These are phyloP conservation scores for Coleophoma cylindrospora DNA, from an alignment of 2,329 filamentous ascomycete genomes.

Conservation along the genomic window DNA sequence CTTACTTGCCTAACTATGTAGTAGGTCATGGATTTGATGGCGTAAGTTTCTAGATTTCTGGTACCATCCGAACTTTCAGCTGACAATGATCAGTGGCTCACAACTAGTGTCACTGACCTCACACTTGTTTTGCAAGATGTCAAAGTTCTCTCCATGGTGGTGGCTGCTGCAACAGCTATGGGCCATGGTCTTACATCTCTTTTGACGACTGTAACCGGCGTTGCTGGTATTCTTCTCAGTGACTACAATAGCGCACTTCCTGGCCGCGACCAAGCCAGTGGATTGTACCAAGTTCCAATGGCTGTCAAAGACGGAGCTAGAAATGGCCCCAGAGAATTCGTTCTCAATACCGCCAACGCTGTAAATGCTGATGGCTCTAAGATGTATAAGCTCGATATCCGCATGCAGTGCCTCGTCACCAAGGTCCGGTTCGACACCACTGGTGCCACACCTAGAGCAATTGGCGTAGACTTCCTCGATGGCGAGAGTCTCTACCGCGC, in stretches of 20 bases:
- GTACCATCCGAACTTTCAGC: not conserved
- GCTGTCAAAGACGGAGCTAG: not conserved
- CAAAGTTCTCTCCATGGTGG: not conserved
- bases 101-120: not conserved
- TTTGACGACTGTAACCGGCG: not conserved
- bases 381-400: conserved; percentile 16
- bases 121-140: not conserved
- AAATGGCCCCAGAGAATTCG: not conserved
- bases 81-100: conserved; percentile 14
- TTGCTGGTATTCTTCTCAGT: not conserved
- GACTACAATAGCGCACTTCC: not conserved
- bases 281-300: not conserved
- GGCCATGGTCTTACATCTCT: not conserved
- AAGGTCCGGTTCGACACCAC: conserved; percentile 33
- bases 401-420: conserved; percentile 28
- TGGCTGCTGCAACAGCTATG: not conserved
- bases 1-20: conserved; percentile 7
- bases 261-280: not conserved
- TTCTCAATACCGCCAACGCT: conserved; percentile 5
- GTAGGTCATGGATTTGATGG: conserved; percentile 8
- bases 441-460: conserved; percentile 25
- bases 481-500: conserved; percentile 36
- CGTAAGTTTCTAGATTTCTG: not conserved
- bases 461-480: conserved; percentile 36
- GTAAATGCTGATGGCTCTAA: conserved; percentile 11